Conservation (phyloP, 495 filamentous ascomycete species). For the Barbatosphaeria neglecta region DNA sequence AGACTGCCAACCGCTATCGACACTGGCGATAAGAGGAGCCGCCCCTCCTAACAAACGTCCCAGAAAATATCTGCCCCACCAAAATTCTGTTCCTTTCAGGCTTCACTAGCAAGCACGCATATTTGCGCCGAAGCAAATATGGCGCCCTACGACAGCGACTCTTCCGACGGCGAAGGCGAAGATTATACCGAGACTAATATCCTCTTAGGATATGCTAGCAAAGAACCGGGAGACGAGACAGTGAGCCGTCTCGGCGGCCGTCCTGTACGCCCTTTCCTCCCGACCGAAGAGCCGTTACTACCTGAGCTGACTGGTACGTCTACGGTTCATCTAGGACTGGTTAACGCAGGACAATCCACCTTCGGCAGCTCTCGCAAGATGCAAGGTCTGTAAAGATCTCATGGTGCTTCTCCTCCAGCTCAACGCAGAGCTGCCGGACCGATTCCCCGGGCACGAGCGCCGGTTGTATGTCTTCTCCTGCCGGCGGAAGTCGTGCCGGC, state of each 20-base stretch:
- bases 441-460: slow-evolving; percentile 74
- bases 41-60: not conserved
- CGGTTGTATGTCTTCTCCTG: slow-evolving; percentile 80
- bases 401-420: slow-evolving; percentile 84
- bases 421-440: slow-evolving; percentile 79
- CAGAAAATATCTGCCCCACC: slow-evolving; percentile 17
- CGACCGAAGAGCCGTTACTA: not conserved
- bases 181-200: slow-evolving; percentile 79
- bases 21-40: not conserved
- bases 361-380: slow-evolving; percentile 70
- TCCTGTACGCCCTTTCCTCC: slow-evolving; percentile 49
- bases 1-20: not conserved
- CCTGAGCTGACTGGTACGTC: not conserved
- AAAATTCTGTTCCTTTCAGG: slow-evolving; percentile 17
- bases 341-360: slow-evolving; percentile 55
- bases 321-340: slow-evolving; percentile 57
- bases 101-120: not conserved
- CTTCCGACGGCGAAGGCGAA: slow-evolving; percentile 56
- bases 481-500: slow-evolving; percentile 63
- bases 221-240: slow-evolving; percentile 69
- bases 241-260: slow-evolving; percentile 80
- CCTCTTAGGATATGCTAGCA: slow-evolving; percentile 80
- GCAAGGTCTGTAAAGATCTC: slow-evolving; percentile 74
- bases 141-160: slow-evolving; percentile 79
- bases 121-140: slow-evolving; percentile 32